Evolutionary conservation across 495 filamentous ascomycete genomes (phyloP).

Genomic region (Neohortaea acidophila): DNA sequence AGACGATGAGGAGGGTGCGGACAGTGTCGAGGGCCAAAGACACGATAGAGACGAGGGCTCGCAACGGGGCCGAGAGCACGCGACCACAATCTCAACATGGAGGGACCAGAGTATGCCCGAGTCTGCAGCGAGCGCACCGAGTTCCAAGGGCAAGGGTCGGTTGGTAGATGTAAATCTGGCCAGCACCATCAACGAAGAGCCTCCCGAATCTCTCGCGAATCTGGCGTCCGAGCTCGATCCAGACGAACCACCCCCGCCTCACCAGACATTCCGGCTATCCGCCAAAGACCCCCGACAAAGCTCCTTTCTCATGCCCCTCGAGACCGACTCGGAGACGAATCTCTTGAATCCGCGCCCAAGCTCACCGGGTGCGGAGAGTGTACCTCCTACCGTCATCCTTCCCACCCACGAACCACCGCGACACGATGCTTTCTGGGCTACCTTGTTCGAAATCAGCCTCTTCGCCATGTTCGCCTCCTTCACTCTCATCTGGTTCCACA

Average conservation of each 20-base stretch:
- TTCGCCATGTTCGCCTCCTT: conserved; percentile 74
- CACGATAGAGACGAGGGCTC: conserved; percentile 20
- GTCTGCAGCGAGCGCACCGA: conserved; percentile 29
- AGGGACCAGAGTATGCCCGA: conserved; percentile 24
- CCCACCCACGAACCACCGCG: conserved; percentile 35
- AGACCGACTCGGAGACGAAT: conserved; percentile 32
- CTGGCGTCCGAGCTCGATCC: conserved; percentile 35
- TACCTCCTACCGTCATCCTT: conserved; percentile 35
- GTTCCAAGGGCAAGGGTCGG: conserved; percentile 45
- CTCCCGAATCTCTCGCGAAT: conserved; percentile 35
- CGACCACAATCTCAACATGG: conserved; percentile 15
- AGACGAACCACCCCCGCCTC: conserved; percentile 66
- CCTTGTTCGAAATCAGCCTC: conserved; percentile 69
- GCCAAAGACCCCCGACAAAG: conserved; percentile 16
- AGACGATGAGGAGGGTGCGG: conserved; percentile 46
- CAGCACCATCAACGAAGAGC: conserved; percentile 40
- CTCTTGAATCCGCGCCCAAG: conserved; percentile 27
- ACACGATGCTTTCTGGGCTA: conserved; percentile 90
- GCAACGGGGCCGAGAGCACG: conserved; percentile 14
- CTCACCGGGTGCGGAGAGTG: conserved; percentile 30
- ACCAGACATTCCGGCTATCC: conserved; percentile 61
- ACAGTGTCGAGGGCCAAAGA: conserved; percentile 19
- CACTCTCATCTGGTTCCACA: conserved; percentile 77
- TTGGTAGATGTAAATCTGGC: conserved; percentile 86
- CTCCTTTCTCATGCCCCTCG: conserved; percentile 32